These are phyloP conservation scores for Lablab purpureus DNA, from an alignment of 306 rosid genomes.

Conservation along the genomic window DNA sequence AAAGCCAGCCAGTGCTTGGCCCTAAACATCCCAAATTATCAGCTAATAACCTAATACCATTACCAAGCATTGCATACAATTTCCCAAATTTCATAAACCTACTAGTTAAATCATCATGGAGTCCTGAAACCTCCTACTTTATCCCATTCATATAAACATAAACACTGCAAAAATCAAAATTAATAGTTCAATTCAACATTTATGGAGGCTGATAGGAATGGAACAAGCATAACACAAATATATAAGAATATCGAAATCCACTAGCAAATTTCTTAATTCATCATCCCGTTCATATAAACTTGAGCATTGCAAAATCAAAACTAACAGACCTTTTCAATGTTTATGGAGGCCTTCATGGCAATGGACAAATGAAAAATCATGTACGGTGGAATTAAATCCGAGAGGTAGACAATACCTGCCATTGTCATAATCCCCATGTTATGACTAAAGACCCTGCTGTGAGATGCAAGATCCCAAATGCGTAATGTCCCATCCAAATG, in stretches of 20 bases:
- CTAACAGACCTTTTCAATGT: constrained; percentile 4
- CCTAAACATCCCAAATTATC: constrained; percentile 10
- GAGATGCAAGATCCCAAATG: constrained; percentile 81
- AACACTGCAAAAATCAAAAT: constrained; percentile 29
- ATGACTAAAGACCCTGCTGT: constrained; percentile 67
- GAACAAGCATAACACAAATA: constrained; percentile 29
- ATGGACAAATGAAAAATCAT: background rate
- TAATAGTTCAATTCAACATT: constrained; percentile 3
- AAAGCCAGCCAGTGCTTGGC: constrained; percentile 25
- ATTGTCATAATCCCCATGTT: constrained; percentile 54
- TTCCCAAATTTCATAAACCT: constrained; percentile 37
- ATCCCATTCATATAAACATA: constrained; percentile 27
- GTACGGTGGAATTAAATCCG: background rate
- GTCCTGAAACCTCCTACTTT: constrained; percentile 40
- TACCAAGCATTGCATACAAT: background rate
- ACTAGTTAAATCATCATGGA: constrained; percentile 27
- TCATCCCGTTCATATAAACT: constrained; percentile 26
- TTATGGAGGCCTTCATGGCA: background rate
- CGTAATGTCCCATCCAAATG: constrained; percentile 81
- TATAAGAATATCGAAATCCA: background rate
- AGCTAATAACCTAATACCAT: constrained; percentile 33
- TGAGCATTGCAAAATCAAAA: constrained; percentile 18
- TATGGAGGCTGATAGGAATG: background rate
- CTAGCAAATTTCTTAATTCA: constrained; percentile 33
- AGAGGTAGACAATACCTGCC: constrained; percentile 64